These are phyloP conservation scores for Hondaea fermentalgiana DNA, from an alignment of 108 stramenopile species.

Conservation along the genomic window DNA sequence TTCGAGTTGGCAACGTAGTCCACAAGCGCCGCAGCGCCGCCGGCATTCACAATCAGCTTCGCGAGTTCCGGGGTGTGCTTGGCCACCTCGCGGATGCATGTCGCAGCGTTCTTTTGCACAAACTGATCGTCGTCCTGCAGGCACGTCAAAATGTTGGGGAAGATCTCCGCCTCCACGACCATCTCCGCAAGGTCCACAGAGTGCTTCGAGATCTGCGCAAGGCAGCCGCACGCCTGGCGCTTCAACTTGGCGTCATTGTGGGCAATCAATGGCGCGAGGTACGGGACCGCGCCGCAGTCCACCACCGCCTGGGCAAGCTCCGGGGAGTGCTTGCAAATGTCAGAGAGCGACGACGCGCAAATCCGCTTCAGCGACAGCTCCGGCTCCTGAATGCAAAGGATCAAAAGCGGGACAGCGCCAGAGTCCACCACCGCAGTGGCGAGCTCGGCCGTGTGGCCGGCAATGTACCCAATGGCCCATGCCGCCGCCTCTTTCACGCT, in stretches of 20 bases:
- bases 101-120: conserved; percentile 61
- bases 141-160: conserved; percentile 60
- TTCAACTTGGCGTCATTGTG: conserved; percentile 64
- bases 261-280: conserved; percentile 56
- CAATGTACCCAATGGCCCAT: conserved; percentile 67
- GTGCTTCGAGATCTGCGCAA: conserved; percentile 63
- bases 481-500: conserved; percentile 61
- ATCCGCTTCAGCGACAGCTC: conserved; percentile 64
- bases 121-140: conserved; percentile 55
- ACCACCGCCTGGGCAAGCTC: conserved; percentile 63
- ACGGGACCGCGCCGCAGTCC: conserved; percentile 60
- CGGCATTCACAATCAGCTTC: conserved; percentile 60
- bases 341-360: conserved; percentile 54
- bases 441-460: conserved; percentile 54
- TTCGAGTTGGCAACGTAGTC: conserved; percentile 56
- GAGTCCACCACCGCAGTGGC: conserved; percentile 61
- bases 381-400: conserved; percentile 64
- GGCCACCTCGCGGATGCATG: conserved; percentile 59
- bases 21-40: conserved; percentile 58
- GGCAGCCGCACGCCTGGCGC: conserved; percentile 60
- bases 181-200: conserved; percentile 63
- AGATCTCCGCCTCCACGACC: conserved; percentile 65
- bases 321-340: conserved; percentile 64
- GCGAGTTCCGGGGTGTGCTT: conserved; percentile 66
- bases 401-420: conserved; percentile 58